These are phyloP conservation scores for Castanea mollissima DNA, from an alignment of 306 rosid species.

Conservation along the genomic window DNA sequence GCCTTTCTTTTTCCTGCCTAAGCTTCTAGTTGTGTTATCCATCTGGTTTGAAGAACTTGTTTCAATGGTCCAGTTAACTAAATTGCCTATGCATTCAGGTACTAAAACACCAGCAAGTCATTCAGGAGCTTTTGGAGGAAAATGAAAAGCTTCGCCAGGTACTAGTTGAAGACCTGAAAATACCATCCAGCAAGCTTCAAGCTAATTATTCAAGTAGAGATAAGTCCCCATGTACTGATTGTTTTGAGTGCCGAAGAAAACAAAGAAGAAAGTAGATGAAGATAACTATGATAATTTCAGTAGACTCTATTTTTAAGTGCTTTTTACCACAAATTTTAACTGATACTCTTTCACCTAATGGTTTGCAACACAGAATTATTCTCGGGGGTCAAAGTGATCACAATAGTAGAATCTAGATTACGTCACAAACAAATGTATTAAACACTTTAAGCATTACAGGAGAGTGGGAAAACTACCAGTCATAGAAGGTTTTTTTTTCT, in stretches of 20 bases:
- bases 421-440: background rate
- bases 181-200: slow-evolving; percentile 67
- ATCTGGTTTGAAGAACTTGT: background rate
- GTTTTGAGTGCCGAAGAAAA: slow-evolving; percentile 87
- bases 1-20: background rate
- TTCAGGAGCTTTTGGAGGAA: slow-evolving; percentile 84
- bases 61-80: background rate
- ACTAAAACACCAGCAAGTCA: slow-evolving; percentile 80
- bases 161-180: slow-evolving; percentile 75
- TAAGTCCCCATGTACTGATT: slow-evolving; percentile 52
- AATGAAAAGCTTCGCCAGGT: slow-evolving; percentile 78
- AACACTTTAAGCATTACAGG: background rate
- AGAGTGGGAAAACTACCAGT: background rate
- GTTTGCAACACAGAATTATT: background rate
- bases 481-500: background rate
- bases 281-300: background rate
- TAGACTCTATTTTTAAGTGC: slow-evolving; percentile 2
- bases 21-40: background rate
- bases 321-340: slow-evolving; percentile 14
- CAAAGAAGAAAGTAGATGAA: slow-evolving; percentile 52
- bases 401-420: background rate
- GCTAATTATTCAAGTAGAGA: slow-evolving; percentile 49
- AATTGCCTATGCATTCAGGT: slow-evolving; percentile 48
- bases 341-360: background rate
- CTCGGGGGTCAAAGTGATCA: background rate